phyloP scores from a whole-genome alignment of 371 early-diverging fungal genomes.

The Synchytrium microbalum region DNA sequence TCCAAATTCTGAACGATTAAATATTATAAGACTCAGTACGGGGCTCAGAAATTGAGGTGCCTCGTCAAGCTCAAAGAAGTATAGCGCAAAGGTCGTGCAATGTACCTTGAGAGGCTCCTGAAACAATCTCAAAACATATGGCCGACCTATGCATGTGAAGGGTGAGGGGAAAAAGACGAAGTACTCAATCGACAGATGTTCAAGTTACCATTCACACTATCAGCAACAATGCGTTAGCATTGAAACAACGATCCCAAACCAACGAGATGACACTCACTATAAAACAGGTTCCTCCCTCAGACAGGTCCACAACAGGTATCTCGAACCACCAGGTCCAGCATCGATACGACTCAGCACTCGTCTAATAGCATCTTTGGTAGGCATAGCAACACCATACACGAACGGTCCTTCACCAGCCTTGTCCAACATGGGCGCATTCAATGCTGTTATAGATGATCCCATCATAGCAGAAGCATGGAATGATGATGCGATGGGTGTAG shows the following conservation, averaged over 20 bases:
- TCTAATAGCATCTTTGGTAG: conserved; percentile 52
- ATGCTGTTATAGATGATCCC: too few species aligned
- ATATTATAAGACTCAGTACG: not conserved
- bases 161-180: not conserved
- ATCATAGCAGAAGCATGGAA: too few species aligned
- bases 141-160: conserved; percentile 22
- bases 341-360: conserved; percentile 36
- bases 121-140: conserved; percentile 56
- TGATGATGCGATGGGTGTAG: too few species aligned
- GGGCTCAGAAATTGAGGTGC: not conserved
- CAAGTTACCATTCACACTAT: not conserved
- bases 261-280: conserved; percentile 32
- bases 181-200: not conserved
- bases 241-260: conserved; percentile 6
- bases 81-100: not conserved
- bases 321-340: conserved; percentile 44
- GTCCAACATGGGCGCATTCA: too few species aligned
- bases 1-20: conserved; percentile 40
- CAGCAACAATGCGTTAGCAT: not conserved
- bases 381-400: conserved; percentile 59
- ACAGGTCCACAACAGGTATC: conserved; percentile 56
- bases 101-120: conserved; percentile 47
- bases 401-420: not conserved
- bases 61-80: not conserved
- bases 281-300: conserved; percentile 70